Evolutionary conservation across 495 filamentous ascomycete species (phyloP).

Genomic region (Hapsidospora chrysogenum): DNA sequence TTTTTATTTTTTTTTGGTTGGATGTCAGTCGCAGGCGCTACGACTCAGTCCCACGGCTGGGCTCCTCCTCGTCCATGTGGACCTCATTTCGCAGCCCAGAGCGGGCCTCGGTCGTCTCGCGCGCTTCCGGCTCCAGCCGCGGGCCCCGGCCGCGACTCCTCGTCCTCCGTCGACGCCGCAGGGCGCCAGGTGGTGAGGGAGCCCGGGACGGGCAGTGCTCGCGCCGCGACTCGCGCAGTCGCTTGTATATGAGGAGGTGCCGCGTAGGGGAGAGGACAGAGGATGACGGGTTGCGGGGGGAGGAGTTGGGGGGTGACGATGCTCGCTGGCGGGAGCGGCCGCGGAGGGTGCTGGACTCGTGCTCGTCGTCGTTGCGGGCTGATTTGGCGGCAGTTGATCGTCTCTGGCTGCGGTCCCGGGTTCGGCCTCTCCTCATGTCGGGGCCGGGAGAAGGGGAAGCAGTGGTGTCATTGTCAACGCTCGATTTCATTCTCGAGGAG

Average conservation of each 20-base stretch:
- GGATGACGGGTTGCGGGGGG: not conserved
- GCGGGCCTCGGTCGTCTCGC: not conserved
- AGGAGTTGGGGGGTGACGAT: not conserved
- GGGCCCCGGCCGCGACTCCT: not conserved
- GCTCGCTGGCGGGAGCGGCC: constrained; percentile 2
- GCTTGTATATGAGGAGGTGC: constrained; percentile 1
- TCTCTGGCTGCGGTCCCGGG: constrained; percentile 1
- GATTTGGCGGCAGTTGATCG: too few relatives aligned
- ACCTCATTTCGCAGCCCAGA: constrained; percentile 1
- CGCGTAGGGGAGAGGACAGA: not conserved
- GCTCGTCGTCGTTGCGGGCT: not conserved
- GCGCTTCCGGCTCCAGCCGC: not conserved
- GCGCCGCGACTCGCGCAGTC: not conserved
- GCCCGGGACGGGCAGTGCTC: constrained; percentile 2
- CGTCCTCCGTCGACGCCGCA: not conserved
- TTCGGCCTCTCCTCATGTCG: not conserved
- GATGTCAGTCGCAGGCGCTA: too few relatives aligned
- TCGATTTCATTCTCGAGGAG: too few relatives aligned
- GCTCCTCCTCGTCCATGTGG: constrained; percentile 1
- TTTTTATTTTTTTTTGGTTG: too few relatives aligned
- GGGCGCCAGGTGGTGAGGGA: not conserved
- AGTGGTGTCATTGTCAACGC: not conserved
- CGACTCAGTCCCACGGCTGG: too few relatives aligned
- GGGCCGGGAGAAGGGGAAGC: not conserved
- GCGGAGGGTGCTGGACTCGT: constrained; percentile 1